Base-by-base conservation (phyloP, 306 rosid genomes). In the Cucurbita pepo region DNA sequence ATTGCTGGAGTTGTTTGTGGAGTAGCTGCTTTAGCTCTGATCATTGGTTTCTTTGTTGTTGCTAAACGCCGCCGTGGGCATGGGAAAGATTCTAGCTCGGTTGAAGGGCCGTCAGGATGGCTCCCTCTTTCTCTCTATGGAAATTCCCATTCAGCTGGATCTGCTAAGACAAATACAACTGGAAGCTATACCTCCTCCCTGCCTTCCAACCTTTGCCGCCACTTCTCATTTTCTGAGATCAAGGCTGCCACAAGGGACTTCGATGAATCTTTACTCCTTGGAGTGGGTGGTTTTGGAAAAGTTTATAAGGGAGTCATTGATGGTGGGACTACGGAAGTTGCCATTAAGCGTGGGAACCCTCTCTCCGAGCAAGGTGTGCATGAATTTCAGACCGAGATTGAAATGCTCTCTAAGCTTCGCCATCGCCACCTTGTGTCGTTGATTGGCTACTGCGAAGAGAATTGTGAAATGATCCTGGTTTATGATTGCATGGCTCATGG, bases 61-160 rank as follows among this genome's bases (percentile, higher is more conserved):
- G 79, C 25, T 76, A 82, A 81, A 2, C 88, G 79, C 22, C 87
- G 83, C 11, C 78, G 72, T 21, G 84, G 83, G 81, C 85, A 50
- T 41, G 81, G 87, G 58, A 86, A 87, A 78, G 97, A 85, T 70
- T 84, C 92, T 14, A 85, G 89, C 78, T 11, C 88, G 48, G 85
- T 88, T 41, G 97, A 91, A n/a, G 99, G 99, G 57, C 99, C 97
- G 13, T 91, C 99, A 15, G 99, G 99, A 2, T 95, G 99, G 99
- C 99, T 95, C 21, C 97, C 99, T 7, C 91, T 95, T 71, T 91
- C 99, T 60, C 84, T 91, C 5, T 94, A 94, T 56, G 98, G 98
- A 51, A 88, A 90, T 76, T 95, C 97, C 40, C 99, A 91, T 69
- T 89, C 96, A 40, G 92, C 91, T 2, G 92, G 82, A 66, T 94